A percentile compares a stretch with the other conserved stretches of the same genome.
These are phyloP conservation scores for Colletotrichum spaethianum DNA, from an alignment of 2,329 filamentous ascomycete genomes.

Conservation along the genomic window DNA sequence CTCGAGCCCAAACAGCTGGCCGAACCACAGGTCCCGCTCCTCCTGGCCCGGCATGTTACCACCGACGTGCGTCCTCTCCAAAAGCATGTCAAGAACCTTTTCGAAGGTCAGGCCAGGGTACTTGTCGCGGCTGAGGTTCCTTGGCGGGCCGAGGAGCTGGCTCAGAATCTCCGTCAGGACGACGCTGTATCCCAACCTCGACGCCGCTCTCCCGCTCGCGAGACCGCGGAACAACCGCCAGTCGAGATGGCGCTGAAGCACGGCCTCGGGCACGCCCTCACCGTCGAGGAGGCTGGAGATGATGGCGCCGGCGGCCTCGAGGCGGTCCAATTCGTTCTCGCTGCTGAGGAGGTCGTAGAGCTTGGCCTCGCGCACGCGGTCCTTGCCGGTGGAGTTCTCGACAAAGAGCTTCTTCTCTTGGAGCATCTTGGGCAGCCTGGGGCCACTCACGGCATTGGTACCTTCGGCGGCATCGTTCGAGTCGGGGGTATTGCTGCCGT, in stretches of 20 bases:
- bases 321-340: conserved; percentile 69
- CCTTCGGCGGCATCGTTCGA: conserved; percentile 11
- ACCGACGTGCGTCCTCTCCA: conserved; percentile 68
- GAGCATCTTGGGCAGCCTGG: conserved; percentile 45
- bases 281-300: conserved; percentile 68
- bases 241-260: conserved; percentile 72
- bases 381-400: conserved; percentile 65
- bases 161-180: conserved; percentile 86
- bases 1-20: conserved; percentile 88
- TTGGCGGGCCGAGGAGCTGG: conserved; percentile 73
- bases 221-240: conserved; percentile 87
- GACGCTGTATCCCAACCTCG: conserved; percentile 89
- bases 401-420: conserved; percentile 62
- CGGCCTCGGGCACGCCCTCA: conserved; percentile 64
- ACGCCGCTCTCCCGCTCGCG: conserved; percentile 90
- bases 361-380: conserved; percentile 70
- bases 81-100: conserved; percentile 65
- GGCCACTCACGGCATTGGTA: conserved; percentile 12
- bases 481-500: conserved; percentile 34
- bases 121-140: conserved; percentile 57
- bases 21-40: conserved; percentile 87
- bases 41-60: conserved; percentile 77
- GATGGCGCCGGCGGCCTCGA: conserved; percentile 71
- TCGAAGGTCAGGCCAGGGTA: conserved; percentile 71
- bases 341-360: conserved; percentile 75